A percentile compares a stretch with the other conserved stretches of the same genome.
These are phyloP conservation scores for Kalaharituber pfeilii DNA, from an alignment of 2,329 filamentous ascomycete species.

Conservation along the genomic window DNA sequence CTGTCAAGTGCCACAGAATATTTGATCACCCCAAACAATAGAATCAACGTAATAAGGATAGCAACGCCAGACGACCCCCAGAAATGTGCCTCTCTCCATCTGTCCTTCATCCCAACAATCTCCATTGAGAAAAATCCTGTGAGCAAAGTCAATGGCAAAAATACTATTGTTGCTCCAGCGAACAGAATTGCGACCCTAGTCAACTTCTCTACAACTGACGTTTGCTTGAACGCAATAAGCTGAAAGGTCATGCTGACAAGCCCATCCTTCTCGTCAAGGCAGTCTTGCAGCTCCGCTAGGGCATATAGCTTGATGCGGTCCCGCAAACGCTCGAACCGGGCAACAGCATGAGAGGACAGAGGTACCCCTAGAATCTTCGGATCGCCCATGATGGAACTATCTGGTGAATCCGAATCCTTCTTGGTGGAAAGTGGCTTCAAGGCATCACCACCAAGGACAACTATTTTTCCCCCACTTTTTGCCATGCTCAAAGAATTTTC, in stretches of 20 bases:
- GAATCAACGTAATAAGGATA: conserved; percentile 11
- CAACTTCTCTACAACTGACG: conserved; percentile 33
- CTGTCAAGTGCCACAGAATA: conserved; percentile 14
- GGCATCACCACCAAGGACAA: neutral
- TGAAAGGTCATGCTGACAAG: conserved; percentile 36
- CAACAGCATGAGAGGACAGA: conserved; percentile 34
- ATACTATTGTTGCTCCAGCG: conserved; percentile 36
- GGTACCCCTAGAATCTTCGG: conserved; percentile 28
- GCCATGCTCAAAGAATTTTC: conserved; percentile 29
- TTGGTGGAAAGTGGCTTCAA: neutral
- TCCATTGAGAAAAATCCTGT: conserved; percentile 35
- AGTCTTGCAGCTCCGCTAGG: conserved; percentile 45
- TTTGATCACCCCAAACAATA: conserved; percentile 14
- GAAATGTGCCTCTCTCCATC: conserved; percentile 13
- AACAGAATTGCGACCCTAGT: conserved; percentile 35
- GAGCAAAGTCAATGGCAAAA: conserved; percentile 36
- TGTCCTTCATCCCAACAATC: conserved; percentile 25
- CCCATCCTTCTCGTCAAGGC: conserved; percentile 36
- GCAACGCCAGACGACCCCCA: conserved; percentile 14
- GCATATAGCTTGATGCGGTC: conserved; percentile 46
- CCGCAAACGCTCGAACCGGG: conserved; percentile 42
- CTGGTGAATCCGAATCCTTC: too few relatives aligned
- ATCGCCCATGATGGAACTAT: conserved; percentile 4
- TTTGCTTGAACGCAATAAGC: conserved; percentile 36
- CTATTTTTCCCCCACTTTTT: conserved; percentile 5